Conservation (phyloP, 495 filamentous ascomycete genomes). For the Aspergillus carlsbadensis region DNA sequence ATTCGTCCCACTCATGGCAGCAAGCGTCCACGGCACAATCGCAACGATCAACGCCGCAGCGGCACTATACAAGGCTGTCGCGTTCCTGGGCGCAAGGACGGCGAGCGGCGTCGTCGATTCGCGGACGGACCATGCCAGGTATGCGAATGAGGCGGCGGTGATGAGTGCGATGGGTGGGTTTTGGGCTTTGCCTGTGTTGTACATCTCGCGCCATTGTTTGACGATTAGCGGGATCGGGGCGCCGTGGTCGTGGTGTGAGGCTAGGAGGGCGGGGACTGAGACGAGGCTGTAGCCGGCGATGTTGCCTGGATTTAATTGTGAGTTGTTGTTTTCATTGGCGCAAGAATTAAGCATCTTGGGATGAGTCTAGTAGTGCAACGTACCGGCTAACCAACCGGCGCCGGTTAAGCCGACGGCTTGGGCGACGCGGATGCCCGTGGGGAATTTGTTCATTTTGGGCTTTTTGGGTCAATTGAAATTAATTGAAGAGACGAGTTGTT, state of each 20-base stretch:
- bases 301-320: conserved; percentile 29
- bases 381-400: conserved; percentile 35
- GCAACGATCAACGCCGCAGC: conserved; percentile 34
- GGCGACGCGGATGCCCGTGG: conserved; percentile 27
- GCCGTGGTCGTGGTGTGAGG: conserved; percentile 27
- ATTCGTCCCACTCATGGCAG: conserved; percentile 25
- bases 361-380: not conserved
- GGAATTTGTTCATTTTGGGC: conserved; percentile 20
- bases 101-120: conserved; percentile 24
- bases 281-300: conserved; percentile 33
- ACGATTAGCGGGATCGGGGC: conserved; percentile 24
- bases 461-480: no score
- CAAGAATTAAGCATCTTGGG: no score
- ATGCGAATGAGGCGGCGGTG: conserved; percentile 34
- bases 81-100: conserved; percentile 14
- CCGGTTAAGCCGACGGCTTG: conserved; percentile 33
- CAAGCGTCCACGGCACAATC: conserved; percentile 38
- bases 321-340: no score
- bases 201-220: conserved; percentile 31
- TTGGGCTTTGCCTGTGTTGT: conserved; percentile 31
- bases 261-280: conserved; percentile 31
- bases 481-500: no score
- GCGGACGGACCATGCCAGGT: conserved; percentile 39
- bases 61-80: conserved; percentile 22
- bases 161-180: conserved; percentile 34